A percentile compares a stretch with the other conserved stretches of the same genome.
These are phyloP conservation scores for Halophytophthora polymorphica DNA, from an alignment of 352 stramenopile genomes.

Conservation along the genomic window DNA sequence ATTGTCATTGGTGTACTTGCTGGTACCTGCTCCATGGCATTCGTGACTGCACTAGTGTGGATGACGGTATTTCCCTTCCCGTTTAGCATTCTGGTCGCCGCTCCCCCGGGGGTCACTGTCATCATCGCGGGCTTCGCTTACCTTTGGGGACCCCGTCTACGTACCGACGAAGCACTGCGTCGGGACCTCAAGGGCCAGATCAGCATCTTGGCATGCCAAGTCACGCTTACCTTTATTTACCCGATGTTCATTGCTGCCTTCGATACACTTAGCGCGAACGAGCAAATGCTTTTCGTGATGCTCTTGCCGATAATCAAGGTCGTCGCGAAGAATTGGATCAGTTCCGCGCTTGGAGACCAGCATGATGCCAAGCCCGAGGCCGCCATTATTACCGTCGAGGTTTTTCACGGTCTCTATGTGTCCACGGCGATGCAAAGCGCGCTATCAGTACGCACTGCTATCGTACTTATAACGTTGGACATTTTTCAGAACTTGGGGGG, in stretches of 20 bases:
- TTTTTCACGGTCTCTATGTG: slow-evolving; percentile 50
- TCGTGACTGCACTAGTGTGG: slow-evolving; percentile 8
- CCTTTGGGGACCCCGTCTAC: slow-evolving; percentile 11
- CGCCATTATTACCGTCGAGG: slow-evolving; percentile 48
- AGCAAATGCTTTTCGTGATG: slow-evolving; percentile 30
- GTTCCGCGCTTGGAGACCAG: slow-evolving; percentile 8
- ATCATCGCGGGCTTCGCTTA: slow-evolving; percentile 10
- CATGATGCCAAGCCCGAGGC: slow-evolving; percentile 34
- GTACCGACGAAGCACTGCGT: slow-evolving; percentile 5
- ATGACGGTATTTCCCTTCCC: slow-evolving; percentile 34
- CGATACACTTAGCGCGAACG: slow-evolving; percentile 10
- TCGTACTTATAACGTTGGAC: slow-evolving; percentile 31
- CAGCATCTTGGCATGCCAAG: slow-evolving; percentile 13
- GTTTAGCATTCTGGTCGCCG: slow-evolving; percentile 31
- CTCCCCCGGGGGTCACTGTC: slow-evolving; percentile 10
- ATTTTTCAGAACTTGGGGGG: slow-evolving; percentile 25
- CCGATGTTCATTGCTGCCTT: slow-evolving; percentile 41
- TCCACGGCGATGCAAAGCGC: slow-evolving; percentile 34
- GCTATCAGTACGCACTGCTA: slow-evolving; percentile 18
- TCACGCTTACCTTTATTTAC: slow-evolving; percentile 31
- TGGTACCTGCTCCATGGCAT: slow-evolving; percentile 8
- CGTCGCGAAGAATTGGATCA: slow-evolving; percentile 36
- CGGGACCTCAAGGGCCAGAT: slow-evolving; percentile 16
- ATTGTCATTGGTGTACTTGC: slow-evolving; percentile 6
- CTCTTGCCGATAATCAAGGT: slow-evolving; percentile 43